phyloP scores from a whole-genome alignment of 495 filamentous ascomycete species.

The Tuber magnatum region DNA sequence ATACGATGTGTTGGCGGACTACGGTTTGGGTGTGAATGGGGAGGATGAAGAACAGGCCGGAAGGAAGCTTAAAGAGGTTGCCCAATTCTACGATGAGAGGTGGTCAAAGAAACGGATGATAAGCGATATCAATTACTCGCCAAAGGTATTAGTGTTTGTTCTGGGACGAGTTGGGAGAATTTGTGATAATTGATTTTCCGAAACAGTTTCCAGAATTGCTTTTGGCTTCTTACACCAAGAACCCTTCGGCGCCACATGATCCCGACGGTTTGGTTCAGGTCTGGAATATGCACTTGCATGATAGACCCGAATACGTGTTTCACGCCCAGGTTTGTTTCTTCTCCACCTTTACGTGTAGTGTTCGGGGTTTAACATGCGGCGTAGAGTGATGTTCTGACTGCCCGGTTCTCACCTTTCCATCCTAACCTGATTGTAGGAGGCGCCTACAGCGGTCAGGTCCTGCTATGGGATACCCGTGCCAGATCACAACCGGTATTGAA shows the following conservation, averaged over 20 bases:
- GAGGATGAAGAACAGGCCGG: constrained; percentile 70
- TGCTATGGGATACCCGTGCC: constrained; percentile 94
- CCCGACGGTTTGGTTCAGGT: constrained; percentile 91
- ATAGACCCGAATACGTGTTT: constrained; percentile 91
- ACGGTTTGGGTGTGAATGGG: constrained; percentile 71
- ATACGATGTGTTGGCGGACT: constrained; percentile 93
- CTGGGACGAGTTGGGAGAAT: not conserved
- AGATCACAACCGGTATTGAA: constrained; percentile 86
- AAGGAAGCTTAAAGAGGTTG: constrained; percentile 74
- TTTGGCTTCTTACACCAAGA: constrained; percentile 92
- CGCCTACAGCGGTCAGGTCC: constrained; percentile 90
- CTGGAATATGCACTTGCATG: constrained; percentile 92
- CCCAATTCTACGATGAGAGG: constrained; percentile 86
- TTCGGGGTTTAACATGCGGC: constrained; percentile 20
- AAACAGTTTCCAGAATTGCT: constrained; percentile 77
- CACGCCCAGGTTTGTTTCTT: constrained; percentile 59
- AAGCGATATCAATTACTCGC: constrained; percentile 83
- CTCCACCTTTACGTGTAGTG: not conserved
- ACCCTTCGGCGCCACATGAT: constrained; percentile 87
- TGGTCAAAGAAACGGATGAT: constrained; percentile 98
- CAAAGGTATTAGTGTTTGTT: constrained; percentile 54
- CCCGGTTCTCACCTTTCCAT: constrained; percentile 95
- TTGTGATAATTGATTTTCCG: constrained; percentile 13
- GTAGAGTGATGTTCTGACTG: constrained; percentile 79
- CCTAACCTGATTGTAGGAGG: constrained; percentile 92